Conservation (phyloP, 2,329 filamentous ascomycete genomes). For the Chrysosphaeria jannelii region DNA sequence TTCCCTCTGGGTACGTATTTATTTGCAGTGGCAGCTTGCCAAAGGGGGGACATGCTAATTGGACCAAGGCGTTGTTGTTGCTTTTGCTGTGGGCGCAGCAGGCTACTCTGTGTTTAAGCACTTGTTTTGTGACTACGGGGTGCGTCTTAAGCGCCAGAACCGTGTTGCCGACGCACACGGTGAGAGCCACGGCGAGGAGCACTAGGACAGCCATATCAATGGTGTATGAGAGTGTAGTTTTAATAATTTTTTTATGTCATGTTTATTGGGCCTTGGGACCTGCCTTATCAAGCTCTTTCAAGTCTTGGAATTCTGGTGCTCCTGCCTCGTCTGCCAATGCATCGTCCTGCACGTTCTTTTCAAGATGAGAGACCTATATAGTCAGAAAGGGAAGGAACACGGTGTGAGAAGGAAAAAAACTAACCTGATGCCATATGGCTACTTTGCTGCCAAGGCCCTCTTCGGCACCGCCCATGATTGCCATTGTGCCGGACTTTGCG, state of each 20-base stretch:
- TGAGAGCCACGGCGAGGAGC: conserved; percentile 8
- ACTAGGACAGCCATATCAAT: no score
- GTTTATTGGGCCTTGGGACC: not conserved
- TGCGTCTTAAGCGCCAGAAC: conserved; percentile 54
- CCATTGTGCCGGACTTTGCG: conserved; percentile 75
- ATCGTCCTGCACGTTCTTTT: no score
- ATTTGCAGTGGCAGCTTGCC: conserved; percentile 1
- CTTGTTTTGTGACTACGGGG: conserved; percentile 67
- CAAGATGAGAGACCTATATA: no score
- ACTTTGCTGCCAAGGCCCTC: conserved; percentile 80
- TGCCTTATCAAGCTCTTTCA: no score
- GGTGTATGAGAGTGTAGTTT: no score
- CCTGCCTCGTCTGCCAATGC: no score
- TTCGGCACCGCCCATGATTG: no score
- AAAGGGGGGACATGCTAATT: conserved; percentile 1
- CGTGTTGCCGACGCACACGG: conserved; percentile 14
- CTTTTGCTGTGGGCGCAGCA: conserved; percentile 55
- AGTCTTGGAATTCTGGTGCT: no score
- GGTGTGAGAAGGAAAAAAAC: no score
- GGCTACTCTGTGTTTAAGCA: conserved; percentile 59
- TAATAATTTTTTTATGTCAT: not conserved
- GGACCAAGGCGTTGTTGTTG: conserved; percentile 50
- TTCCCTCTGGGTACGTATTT: conserved; percentile 55
- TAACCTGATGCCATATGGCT: conserved; percentile 95
- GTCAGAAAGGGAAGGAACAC: no score